Evolutionary conservation across 495 filamentous ascomycete genomes (phyloP), one percentile per base, ranked within the genome.

Genomic region (Podospora pseudoanserina): DNA sequence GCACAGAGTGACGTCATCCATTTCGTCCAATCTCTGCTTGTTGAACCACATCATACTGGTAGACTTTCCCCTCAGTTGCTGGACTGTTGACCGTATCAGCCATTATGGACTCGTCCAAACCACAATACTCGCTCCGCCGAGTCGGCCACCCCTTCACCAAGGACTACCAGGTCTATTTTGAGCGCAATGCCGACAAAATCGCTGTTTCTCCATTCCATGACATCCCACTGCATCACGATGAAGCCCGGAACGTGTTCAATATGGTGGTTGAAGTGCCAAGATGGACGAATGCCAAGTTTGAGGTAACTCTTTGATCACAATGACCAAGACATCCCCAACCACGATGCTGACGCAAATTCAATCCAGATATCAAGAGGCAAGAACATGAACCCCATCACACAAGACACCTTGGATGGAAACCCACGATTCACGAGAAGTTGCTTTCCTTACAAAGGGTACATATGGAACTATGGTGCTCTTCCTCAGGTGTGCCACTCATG

Each of bases 131-230:
- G 19, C 19, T 69, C 15, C 39, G 68, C n/a, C 61, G 58, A 32
- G 39, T 28, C 39, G 68, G 70, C 57, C 70, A 66, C 28, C 72
- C 70, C 5, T 72, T 63, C 11, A 69, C 73, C 60, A 71, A 72
- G 55, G 70, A 74, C 60, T 75, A 65, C 58, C 70, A 68, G 28
- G 57, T 75, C 63, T 73, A 69, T 64, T 72, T 76, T 28, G 72
- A 75, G 44, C 72, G 65, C 3, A 49, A 49, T 18, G 44, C 65
- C 18, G 68, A 73, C 56, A 49, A 53, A 3, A 28, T 68, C 1
- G 71, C 74, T n/a, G 68, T 77, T 32, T 77, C 76, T 1, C 70
- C 71, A 13, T 75, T 71, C 54, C 76, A 78, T 59, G 76, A 78
- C 54, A 72, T 78, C 44, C 72, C 76, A 5, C 69, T 76, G 11